These are phyloP conservation scores for Claviceps paspali DNA, from an alignment of 2,329 filamentous ascomycete genomes.

Conservation along the genomic window DNA sequence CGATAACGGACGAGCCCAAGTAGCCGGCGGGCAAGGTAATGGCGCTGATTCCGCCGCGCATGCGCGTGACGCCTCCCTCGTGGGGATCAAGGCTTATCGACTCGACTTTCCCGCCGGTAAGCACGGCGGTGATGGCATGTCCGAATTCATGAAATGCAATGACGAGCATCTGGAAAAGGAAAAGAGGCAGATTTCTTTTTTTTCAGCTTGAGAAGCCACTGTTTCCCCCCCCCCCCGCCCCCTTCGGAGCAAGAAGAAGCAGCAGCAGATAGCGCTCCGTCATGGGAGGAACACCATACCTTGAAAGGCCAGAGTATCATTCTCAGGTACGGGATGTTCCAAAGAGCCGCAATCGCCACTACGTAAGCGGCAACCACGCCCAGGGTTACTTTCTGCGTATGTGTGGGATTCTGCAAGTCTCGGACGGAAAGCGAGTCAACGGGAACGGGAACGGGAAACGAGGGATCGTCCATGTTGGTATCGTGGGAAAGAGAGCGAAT, in stretches of 20 bases:
- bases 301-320: conserved; percentile 72
- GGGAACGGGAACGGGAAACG: too few relatives aligned
- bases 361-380: conserved; percentile 58
- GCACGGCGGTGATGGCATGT: conserved; percentile 56
- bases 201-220: too few relatives aligned
- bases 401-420: conserved; percentile 41
- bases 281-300: conserved; percentile 29
- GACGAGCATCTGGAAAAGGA: conserved; percentile 49
- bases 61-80: conserved; percentile 66
- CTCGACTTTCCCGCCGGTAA: conserved; percentile 59
- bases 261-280: too few relatives aligned
- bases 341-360: conserved; percentile 59
- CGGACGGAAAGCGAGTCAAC: conserved; percentile 31
- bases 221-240: too few relatives aligned
- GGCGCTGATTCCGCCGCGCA: conserved; percentile 55
- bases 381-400: conserved; percentile 55
- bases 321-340: conserved; percentile 65
- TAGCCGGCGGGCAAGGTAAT: conserved; percentile 67
- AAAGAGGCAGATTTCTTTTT: neutral
- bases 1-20: conserved; percentile 61
- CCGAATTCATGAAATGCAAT: conserved; percentile 74
- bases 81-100: conserved; percentile 62
- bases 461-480: conserved; percentile 4
- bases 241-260: neutral
- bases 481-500: conserved; percentile 2